phyloP scores from a whole-genome alignment of 495 filamentous ascomycete genomes.

The Neurospora sp. region DNA sequence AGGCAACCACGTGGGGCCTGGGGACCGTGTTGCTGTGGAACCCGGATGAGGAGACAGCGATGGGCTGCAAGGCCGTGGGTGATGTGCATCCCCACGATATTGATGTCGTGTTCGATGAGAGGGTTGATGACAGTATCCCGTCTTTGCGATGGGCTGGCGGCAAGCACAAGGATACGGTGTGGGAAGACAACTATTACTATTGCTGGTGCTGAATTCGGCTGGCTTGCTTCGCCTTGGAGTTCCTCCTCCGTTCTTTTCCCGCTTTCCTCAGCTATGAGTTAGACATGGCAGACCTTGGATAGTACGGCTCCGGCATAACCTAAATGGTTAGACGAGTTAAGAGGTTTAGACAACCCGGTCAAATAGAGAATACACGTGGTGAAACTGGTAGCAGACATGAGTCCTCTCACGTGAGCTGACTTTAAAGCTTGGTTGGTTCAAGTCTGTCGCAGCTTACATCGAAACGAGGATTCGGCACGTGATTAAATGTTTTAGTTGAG shows the following conservation, averaged over 20 bases:
- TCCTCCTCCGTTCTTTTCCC: not conserved
- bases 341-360: not conserved
- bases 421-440: not conserved
- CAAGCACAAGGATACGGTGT: constrained; percentile 47
- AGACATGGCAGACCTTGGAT: not conserved
- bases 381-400: not conserved
- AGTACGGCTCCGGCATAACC: not conserved
- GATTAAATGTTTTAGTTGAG: not conserved
- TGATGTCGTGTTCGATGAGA: constrained; percentile 29
- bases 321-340: not conserved
- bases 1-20: constrained; percentile 31
- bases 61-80: constrained; percentile 26
- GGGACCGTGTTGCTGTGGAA: constrained; percentile 38
- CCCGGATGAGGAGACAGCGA: constrained; percentile 20
- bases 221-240: not conserved
- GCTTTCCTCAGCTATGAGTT: not conserved
- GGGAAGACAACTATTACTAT: constrained; percentile 81
- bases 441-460: not conserved
- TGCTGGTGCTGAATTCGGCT: constrained; percentile 58
- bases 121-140: constrained; percentile 32
- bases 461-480: not conserved
- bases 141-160: constrained; percentile 38
- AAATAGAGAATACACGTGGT: not conserved
- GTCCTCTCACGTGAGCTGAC: not conserved
- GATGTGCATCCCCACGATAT: constrained; percentile 27